These are phyloP conservation scores for Amylocystis lapponica DNA, from an alignment of 768 basidiomycete species.

Conservation along the genomic window DNA sequence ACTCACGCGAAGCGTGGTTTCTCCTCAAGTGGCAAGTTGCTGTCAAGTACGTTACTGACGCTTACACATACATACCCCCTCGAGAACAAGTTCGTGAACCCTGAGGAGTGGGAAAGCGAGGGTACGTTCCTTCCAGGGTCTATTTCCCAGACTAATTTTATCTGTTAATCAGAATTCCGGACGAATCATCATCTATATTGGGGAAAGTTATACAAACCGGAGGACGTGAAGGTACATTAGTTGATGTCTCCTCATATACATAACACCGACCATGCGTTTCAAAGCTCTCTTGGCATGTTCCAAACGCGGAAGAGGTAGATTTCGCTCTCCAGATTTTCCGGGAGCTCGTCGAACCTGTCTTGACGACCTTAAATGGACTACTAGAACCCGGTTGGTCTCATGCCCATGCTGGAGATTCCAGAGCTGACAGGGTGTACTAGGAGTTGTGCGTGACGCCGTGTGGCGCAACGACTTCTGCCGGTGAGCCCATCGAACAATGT, in stretches of 20 bases:
- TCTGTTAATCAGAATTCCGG: conserved; percentile 48
- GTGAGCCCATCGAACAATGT: conserved; percentile 27
- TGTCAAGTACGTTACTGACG: conserved; percentile 67
- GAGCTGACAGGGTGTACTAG: conserved; percentile 21
- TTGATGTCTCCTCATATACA: no score
- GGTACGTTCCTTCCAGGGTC: conserved; percentile 43
- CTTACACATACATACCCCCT: conserved; percentile 76
- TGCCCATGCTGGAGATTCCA: conserved; percentile 2
- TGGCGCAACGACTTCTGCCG: conserved; percentile 90
- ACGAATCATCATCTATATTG: conserved; percentile 66
- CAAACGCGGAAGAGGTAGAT: conserved; percentile 61
- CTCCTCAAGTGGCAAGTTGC: conserved; percentile 72
- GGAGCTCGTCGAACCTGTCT: conserved; percentile 58
- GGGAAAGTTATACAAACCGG: conserved; percentile 70
- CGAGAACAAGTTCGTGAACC: conserved; percentile 79
- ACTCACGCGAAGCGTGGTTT: conserved; percentile 78
- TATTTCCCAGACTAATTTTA: not conserved
- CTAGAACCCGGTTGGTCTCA: conserved; percentile 42
- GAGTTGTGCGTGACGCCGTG: conserved; percentile 43
- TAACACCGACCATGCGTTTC: no score
- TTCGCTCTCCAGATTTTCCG: conserved; percentile 68
- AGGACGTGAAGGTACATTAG: conserved; percentile 57
- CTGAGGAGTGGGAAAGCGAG: conserved; percentile 66
- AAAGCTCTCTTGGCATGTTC: conserved; percentile 81
- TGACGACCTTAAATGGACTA: conserved; percentile 49